phyloP scores from a whole-genome alignment of 2,329 filamentous ascomycete genomes.

The Trichoderma aggressivum region DNA sequence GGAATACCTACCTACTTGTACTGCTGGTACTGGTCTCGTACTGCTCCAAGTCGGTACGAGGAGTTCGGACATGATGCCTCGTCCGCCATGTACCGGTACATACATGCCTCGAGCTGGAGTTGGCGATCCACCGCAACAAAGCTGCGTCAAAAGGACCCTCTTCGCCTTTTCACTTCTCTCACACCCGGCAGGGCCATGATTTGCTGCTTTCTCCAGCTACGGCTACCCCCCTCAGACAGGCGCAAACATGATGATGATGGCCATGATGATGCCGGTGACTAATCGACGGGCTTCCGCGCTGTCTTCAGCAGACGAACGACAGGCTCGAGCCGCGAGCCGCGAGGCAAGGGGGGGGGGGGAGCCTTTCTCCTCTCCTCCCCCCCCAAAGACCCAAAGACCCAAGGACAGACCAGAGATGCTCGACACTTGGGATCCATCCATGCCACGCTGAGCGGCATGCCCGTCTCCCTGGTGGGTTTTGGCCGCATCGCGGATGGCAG shows the following conservation, averaged over 20 bases:
- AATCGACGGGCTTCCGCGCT: neutral
- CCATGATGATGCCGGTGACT: neutral
- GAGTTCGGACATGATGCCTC: neutral
- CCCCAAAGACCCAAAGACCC: too few species aligned
- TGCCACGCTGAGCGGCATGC: conserved; percentile 11
- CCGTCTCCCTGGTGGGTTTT: conserved; percentile 6
- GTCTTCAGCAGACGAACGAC: neutral
- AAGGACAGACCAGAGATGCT: neutral
- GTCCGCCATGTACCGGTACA: neutral
- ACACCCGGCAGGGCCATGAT: neutral
- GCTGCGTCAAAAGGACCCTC: neutral
- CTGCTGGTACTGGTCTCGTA: too few species aligned
- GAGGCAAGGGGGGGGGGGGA: neutral
- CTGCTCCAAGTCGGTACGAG: neutral
- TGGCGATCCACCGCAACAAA: neutral
- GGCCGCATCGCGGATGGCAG: conserved; percentile 2
- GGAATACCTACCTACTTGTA: neutral
- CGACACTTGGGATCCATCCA: conserved; percentile 13
- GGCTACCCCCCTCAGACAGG: neutral
- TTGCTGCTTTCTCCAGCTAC: neutral
- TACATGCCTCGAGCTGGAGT: neutral
- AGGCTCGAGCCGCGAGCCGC: neutral
- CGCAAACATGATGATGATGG: neutral
- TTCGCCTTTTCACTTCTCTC: neutral
- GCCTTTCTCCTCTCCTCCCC: neutral